These are phyloP conservation scores for Ceratocystis ficicola DNA, from an alignment of 2,329 filamentous ascomycete genomes.

Conservation along the genomic window DNA sequence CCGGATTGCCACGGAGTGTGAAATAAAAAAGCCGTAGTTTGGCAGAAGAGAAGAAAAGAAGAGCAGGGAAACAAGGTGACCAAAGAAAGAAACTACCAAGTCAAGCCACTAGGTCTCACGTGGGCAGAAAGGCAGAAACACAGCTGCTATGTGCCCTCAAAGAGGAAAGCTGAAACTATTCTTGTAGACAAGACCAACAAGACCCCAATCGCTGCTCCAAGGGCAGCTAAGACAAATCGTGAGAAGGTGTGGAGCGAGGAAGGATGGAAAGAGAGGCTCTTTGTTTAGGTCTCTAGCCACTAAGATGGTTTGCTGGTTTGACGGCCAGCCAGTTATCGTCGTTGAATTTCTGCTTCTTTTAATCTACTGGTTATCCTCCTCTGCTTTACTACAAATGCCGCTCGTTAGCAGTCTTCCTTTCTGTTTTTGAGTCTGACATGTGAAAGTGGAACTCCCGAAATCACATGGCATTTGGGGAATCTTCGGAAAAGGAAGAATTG, in stretches of 20 bases:
- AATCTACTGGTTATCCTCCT: not conserved
- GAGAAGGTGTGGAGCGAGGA: not conserved
- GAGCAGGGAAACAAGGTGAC: not conserved
- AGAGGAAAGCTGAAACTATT: slow-evolving; percentile 6
- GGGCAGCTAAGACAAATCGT: not conserved
- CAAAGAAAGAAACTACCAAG: not conserved
- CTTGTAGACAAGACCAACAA: not conserved
- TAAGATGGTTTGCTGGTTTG: not conserved
- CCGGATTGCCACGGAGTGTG: not conserved
- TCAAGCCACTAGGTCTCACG: not conserved
- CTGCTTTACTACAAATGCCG: too few species aligned
- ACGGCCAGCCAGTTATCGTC: not conserved
- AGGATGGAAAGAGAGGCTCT: not conserved
- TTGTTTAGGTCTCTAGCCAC: not conserved
- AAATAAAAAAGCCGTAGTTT: not conserved
- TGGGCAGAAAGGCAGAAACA: slow-evolving; percentile 2
- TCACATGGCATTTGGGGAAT: not conserved
- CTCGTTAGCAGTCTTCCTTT: not conserved
- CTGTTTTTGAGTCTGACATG: slow-evolving; percentile 15
- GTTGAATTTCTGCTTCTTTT: not conserved
- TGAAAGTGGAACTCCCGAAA: slow-evolving; percentile 20
- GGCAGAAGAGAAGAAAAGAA: not conserved
- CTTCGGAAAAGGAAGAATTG: not conserved
- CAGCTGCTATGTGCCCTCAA: not conserved
- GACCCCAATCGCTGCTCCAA: not conserved